phyloP scores from a whole-genome alignment of 345 rosid genomes.

The Aethionema arabicum region DNA sequence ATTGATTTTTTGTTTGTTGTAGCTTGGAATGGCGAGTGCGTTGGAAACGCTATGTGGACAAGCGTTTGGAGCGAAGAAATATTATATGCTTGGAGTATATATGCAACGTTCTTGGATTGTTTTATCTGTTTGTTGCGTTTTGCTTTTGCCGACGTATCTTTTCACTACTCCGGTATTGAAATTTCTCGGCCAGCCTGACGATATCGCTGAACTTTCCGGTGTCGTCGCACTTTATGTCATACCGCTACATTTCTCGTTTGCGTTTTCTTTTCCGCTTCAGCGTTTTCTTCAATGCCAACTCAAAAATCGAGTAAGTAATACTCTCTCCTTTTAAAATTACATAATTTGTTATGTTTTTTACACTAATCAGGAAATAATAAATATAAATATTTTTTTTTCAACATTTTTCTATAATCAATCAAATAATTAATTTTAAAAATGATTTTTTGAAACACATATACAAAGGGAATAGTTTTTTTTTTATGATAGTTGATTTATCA shows the following conservation, averaged over 20 bases:
- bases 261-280: slow-evolving; percentile 53
- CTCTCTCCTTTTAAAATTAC: neutral
- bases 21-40: slow-evolving; percentile 84
- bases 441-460: no score
- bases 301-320: slow-evolving; percentile 36
- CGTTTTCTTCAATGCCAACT: slow-evolving; percentile 69
- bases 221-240: slow-evolving; percentile 48
- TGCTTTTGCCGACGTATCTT: slow-evolving; percentile 52
- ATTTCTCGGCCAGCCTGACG: slow-evolving; percentile 58
- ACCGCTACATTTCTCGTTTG: slow-evolving; percentile 64
- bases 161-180: slow-evolving; percentile 61
- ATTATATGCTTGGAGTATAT: slow-evolving; percentile 62
- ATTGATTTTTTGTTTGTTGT: neutral
- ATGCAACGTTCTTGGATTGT: slow-evolving; percentile 76
- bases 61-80: slow-evolving; percentile 66
- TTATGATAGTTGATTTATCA: no score
- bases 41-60: slow-evolving; percentile 74
- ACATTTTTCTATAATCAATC: no score
- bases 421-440: no score
- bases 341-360: no score
- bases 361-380: no score
- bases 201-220: slow-evolving; percentile 62
- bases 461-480: no score
- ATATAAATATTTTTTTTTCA: no score
- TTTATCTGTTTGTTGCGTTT: slow-evolving; percentile 43